These are phyloP conservation scores for Acer saccharum DNA, from an alignment of 345 rosid species.

Conservation along the genomic window DNA sequence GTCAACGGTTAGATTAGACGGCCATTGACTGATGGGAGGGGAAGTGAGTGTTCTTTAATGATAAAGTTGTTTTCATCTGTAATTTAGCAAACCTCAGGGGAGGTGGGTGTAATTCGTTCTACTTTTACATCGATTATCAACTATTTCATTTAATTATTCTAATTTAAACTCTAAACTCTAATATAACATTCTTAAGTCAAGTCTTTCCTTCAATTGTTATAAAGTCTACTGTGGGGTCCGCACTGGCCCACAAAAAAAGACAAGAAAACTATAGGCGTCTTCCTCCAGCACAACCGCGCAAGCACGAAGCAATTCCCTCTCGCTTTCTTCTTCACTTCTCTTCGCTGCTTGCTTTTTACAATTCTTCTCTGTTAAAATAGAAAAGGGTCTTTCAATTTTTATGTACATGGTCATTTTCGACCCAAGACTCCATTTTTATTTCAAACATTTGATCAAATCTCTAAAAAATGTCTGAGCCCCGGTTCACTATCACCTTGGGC, in stretches of 20 bases:
- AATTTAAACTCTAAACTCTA: no score
- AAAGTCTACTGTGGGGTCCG: background rate
- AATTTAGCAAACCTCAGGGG: no score
- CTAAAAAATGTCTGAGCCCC: slow-evolving; percentile 30
- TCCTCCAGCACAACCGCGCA: background rate
- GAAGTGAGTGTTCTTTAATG: no score
- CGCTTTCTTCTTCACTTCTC: background rate
- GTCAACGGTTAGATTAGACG: no score
- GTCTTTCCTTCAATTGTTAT: background rate
- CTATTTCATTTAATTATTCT: no score
- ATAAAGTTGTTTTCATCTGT: no score
- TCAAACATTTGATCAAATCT: background rate
- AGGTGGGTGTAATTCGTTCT: no score
- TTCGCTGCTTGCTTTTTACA: background rate
- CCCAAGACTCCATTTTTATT: background rate
- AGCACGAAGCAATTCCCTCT: background rate
- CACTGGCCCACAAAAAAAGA: background rate
- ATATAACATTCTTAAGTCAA: no score
- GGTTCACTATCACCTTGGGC: slow-evolving; percentile 44
- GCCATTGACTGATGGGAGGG: no score
- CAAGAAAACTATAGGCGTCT: background rate
- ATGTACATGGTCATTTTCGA: background rate
- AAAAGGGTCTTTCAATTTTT: background rate
- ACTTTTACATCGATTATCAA: no score
- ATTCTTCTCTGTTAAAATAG: background rate